Percentiles rank a stretch among this genome's conserved stretches.
Conservation (phyloP, 306 rosid genomes). For the Mimosa bimucronata region DNA sequence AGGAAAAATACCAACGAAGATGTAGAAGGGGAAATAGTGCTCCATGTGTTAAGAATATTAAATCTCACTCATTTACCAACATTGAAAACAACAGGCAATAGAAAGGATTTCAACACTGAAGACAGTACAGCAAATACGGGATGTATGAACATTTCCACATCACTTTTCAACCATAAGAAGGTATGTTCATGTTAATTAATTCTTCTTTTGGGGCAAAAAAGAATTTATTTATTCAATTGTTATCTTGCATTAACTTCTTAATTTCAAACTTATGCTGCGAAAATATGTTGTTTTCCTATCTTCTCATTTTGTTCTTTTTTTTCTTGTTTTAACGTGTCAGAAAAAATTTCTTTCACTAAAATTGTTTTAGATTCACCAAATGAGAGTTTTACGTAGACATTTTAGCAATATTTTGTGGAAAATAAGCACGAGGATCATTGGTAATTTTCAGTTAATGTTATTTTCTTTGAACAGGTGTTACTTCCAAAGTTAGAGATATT, state of each 20-base stretch:
- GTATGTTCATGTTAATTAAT: neutral
- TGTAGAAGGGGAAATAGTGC: neutral
- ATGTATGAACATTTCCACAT: neutral
- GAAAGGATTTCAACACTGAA: neutral
- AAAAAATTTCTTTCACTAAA: too few relatives aligned
- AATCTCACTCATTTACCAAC: neutral
- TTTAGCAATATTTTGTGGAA: too few relatives aligned
- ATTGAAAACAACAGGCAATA: neutral
- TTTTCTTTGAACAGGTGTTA: too few relatives aligned
- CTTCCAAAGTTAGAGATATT: too few relatives aligned
- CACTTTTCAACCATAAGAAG: neutral
- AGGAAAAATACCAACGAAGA: neutral
- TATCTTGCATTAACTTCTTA: neutral
- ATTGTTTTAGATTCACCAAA: too few relatives aligned
- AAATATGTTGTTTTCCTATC: neutral
- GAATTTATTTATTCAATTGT: neutral
- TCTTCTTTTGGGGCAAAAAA: neutral
- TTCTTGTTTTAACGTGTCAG: too few relatives aligned
- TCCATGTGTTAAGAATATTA: neutral
- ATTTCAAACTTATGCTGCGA: neutral
- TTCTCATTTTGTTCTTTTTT: too few relatives aligned
- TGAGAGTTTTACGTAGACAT: too few relatives aligned
- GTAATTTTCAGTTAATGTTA: too few relatives aligned
- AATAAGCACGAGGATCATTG: too few relatives aligned
- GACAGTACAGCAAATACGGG: neutral